Conservation (phyloP, 1,284 basidiomycete species). For the Taiwanofungus camphoratus region DNA sequence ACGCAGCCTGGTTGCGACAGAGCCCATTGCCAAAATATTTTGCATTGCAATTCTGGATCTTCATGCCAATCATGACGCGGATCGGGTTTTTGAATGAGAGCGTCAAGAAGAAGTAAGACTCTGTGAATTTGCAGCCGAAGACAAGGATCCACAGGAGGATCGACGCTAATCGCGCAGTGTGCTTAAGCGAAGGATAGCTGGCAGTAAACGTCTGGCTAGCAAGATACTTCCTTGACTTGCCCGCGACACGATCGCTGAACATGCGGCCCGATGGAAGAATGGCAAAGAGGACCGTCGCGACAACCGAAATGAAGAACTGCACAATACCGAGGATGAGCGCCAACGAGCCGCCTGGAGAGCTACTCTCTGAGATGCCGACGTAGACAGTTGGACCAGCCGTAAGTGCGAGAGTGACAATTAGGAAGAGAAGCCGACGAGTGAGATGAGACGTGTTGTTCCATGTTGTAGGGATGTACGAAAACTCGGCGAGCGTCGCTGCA, state of each 20-base stretch:
- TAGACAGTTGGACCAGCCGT: conserved; percentile 91
- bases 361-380: conserved; percentile 67
- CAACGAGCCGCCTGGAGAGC: conserved; percentile 56
- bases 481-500: conserved; percentile 85
- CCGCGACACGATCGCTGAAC: conserved; percentile 92
- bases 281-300: conserved; percentile 78
- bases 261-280: conserved; percentile 88
- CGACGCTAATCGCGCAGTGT: conserved; percentile 64
- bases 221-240: conserved; percentile 91
- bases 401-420: conserved; percentile 77
- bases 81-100: conserved; percentile 88
- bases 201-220: conserved; percentile 96
- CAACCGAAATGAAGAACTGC: conserved; percentile 85
- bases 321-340: conserved; percentile 87
- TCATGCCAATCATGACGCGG: conserved; percentile 89
- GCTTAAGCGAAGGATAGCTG: conserved; percentile 72
- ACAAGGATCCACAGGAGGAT: conserved; percentile 81
- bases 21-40: conserved; percentile 76
- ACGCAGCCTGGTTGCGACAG: conserved; percentile 86
- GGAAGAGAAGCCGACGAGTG: conserved; percentile 79
- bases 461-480: conserved; percentile 92
- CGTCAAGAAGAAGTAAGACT: conserved; percentile 95
- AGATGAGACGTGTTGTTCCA: conserved; percentile 98
- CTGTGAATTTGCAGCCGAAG: conserved; percentile 90
- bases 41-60: conserved; percentile 82